Evolutionary conservation across 192 early-diverging fungal species (phyloP), one percentile per base, ranked within the genome.

Genomic region (Coemansia sp.): DNA sequence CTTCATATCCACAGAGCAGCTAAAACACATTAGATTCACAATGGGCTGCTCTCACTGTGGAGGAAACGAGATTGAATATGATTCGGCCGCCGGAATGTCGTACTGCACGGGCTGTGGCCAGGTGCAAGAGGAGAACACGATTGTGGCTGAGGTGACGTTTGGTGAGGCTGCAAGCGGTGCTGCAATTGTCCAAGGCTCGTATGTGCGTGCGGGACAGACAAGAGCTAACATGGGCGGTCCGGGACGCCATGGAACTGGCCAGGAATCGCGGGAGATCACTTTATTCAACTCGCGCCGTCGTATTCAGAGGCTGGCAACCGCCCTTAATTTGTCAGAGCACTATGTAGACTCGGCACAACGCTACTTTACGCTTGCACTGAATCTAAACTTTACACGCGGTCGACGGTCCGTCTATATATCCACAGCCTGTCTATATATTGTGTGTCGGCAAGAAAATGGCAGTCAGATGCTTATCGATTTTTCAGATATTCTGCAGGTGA

Each of bases 381-480:
- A 78, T 47, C 82, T 84, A 44, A 83, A 84, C 61, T 93, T 95
- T 63, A 94, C 91, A 13, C 85, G 90, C 55, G 96, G 93, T 39
- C 83, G 93, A 19, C 80, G 83, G 46, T 82, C 85, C 11, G 71
- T 81, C 18, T 81, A 88, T 54, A 91, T 98, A 19, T 88, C 86
- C 0, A 88, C 92, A 1, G 90, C 88, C 7, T 98, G 94, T 67
- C 84, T 96, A 6, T 98, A 98, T 56, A 90, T 94, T 61, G 88
- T 89, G 24, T 94, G 91, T 60, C 82, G 95, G 25, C 80, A 64
- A n/a, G 88, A 96, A 61, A 90, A 89, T 60, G 89, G 83, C 7
- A 82, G 87, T 10, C 86, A 91, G 60, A 93, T 98, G 92, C 79
- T 98, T 42, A 98, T 98, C 43, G 96, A 98, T 59, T 97, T 98